Conservation (phyloP, 306 rosid species). For the Glycine soja region DNA sequence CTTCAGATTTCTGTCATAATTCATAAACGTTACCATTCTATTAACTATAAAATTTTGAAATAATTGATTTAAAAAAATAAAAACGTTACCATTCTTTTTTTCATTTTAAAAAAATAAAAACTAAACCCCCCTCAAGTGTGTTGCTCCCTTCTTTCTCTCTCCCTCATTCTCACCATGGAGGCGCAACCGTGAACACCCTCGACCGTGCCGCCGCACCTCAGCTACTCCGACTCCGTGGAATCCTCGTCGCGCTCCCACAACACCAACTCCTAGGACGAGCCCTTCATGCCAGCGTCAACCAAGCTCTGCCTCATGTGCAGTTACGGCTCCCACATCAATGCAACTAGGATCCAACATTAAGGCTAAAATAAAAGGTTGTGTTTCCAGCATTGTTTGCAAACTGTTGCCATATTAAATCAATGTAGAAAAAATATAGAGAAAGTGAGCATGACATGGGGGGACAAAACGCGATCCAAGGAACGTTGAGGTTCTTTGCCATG, state of each 20-base stretch:
- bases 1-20: too few species aligned
- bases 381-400: not conserved
- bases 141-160: not conserved
- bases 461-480: slow-evolving; percentile 45
- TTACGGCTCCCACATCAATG: slow-evolving; percentile 82
- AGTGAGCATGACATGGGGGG: slow-evolving; percentile 28
- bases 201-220: slow-evolving; percentile 53
- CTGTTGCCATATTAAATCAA: slow-evolving; percentile 31
- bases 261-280: slow-evolving; percentile 88
- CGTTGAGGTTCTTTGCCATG: slow-evolving; percentile 40
- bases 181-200: slow-evolving; percentile 53
- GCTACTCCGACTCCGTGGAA: slow-evolving; percentile 74
- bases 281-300: slow-evolving; percentile 55
- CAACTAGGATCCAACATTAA: too few species aligned
- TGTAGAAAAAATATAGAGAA: slow-evolving; percentile 43
- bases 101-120: too few species aligned
- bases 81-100: too few species aligned
- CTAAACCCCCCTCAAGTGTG: too few species aligned
- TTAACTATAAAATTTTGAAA: too few species aligned
- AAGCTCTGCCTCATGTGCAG: slow-evolving; percentile 95
- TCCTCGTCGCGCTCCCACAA: slow-evolving; percentile 87
- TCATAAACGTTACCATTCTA: too few species aligned
- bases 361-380: slow-evolving; percentile 24
- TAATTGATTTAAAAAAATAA: too few species aligned
- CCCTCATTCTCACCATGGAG: slow-evolving; percentile 50